Base-by-base conservation (phyloP, 1,139 yeast genomes). In the Diutina mesorugosa region DNA sequence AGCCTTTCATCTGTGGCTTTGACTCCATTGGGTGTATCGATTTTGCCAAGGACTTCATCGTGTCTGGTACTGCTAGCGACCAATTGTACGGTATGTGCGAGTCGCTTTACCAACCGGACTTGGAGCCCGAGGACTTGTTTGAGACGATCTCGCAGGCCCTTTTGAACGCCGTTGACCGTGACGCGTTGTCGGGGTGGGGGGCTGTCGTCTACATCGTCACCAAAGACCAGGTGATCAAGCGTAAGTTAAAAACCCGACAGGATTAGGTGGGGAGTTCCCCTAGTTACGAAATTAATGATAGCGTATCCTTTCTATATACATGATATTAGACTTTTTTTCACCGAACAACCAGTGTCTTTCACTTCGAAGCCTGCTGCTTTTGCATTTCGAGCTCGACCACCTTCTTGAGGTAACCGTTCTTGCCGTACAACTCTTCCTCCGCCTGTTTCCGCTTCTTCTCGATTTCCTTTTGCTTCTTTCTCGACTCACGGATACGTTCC, bases 71-170 rank as follows among this genome's bases (percentile, higher is more conserved):
- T 2, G 98, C 98, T 5, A 75, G 90, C 29, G 97, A 93, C 67
- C 99, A 95, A 72, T 77, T 95, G 59, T 93, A 86, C 67, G 99
- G 99, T 71, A 93, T 93, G 98, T 95, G 99, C 72, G 99, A 93
- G 73, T 81, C 95, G n/a, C 77, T 95, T 60, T 93, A 90, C 72
- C 98, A 93, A 71, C 98, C 98, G 48, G 75, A 87, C 66, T 77
- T 93, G 65, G 97, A 84, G 69, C 93, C 99, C 5, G 99, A 95
- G 63, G 97, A 93, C 69, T 77, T 95, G 66, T 95, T 95, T 69
- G 99, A 95, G 71, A 91, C 98, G 54, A 87, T 91, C 64, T 86
- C 96, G 64, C 99, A 95, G 73, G 91, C 97, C 0, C 75, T 95
- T 61, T 77, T 93, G 73, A 90, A 88, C 69, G 98, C 97, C 28